A percentile compares a stretch with the other conserved stretches of the same genome.
These are phyloP conservation scores for Penicillium expansum DNA, from an alignment of 2,329 filamentous ascomycete species.

Conservation along the genomic window DNA sequence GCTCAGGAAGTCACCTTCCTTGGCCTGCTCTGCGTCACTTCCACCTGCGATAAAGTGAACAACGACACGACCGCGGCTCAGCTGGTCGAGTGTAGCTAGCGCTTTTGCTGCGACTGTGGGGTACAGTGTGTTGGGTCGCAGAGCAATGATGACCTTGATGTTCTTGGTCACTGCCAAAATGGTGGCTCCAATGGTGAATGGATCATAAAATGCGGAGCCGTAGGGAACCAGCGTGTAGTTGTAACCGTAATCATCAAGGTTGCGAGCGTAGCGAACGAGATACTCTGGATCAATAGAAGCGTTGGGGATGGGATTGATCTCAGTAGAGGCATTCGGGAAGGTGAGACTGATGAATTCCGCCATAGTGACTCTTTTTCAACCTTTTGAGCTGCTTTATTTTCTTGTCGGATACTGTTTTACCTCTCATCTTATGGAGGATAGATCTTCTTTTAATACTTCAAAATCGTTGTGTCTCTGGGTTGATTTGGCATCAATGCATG, in stretches of 20 bases:
- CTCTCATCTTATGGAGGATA: neutral
- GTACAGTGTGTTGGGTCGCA: slow-evolving; percentile 61
- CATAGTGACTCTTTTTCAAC: slow-evolving; percentile 15
- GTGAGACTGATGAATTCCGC: slow-evolving; percentile 59
- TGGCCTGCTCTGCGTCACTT: slow-evolving; percentile 59
- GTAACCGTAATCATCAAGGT: slow-evolving; percentile 53
- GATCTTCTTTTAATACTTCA: neutral
- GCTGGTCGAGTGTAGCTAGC: slow-evolving; percentile 60
- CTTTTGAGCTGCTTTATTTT: neutral
- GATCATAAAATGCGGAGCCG: slow-evolving; percentile 55
- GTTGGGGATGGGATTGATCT: slow-evolving; percentile 53
- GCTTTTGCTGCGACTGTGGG: slow-evolving; percentile 63
- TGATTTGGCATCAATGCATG: slow-evolving; percentile 1
- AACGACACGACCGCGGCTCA: slow-evolving; percentile 56
- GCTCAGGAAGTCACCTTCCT: slow-evolving; percentile 58
- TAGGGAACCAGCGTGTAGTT: slow-evolving; percentile 63
- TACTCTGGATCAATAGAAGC: slow-evolving; percentile 49
- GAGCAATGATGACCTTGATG: slow-evolving; percentile 60
- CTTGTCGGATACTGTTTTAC: neutral
- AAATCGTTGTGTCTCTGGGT: neutral
- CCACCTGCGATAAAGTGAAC: slow-evolving; percentile 64
- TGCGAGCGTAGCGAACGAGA: slow-evolving; percentile 18
- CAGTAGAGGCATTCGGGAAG: slow-evolving; percentile 57
- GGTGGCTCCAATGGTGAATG: slow-evolving; percentile 59
- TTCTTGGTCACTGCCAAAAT: slow-evolving; percentile 58